A percentile compares a stretch with the other conserved stretches of the same genome.
These are phyloP conservation scores for Lentinus brumalis DNA, from an alignment of 768 basidiomycete genomes.

Conservation along the genomic window DNA sequence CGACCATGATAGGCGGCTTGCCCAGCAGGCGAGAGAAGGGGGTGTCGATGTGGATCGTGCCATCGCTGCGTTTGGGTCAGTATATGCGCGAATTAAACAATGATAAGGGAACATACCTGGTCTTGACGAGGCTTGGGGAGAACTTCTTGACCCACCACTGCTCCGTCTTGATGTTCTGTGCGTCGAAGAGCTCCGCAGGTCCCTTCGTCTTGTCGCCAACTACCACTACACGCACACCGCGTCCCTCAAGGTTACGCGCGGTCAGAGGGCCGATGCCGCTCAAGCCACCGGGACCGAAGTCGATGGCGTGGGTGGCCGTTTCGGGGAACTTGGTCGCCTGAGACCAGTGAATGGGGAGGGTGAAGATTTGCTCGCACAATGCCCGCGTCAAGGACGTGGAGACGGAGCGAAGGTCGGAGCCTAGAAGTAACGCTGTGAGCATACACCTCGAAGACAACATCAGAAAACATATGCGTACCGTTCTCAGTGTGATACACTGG, in stretches of 20 bases:
- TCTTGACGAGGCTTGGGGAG: conserved; percentile 83
- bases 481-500: conserved; percentile 92
- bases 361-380: conserved; percentile 93
- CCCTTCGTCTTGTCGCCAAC: conserved; percentile 90
- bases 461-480: conserved; percentile 55
- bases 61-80: conserved; percentile 64
- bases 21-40: conserved; percentile 95
- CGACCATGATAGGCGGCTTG: conserved; percentile 99
- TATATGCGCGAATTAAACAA: not conserved
- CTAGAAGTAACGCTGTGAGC: conserved; percentile 42
- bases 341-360: conserved; percentile 88
- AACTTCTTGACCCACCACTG: conserved; percentile 92
- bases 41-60: conserved; percentile 89
- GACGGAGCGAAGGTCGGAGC: conserved; percentile 77
- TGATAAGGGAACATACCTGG: conserved; percentile 56
- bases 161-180: conserved; percentile 67
- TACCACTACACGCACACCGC: conserved; percentile 88
- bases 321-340: conserved; percentile 89
- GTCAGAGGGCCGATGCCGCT: conserved; percentile 94
- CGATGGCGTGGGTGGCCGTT: conserved; percentile 90
- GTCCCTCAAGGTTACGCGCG: conserved; percentile 87
- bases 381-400: conserved; percentile 80
- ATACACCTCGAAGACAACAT: conserved; percentile 3
- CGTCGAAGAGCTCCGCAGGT: conserved; percentile 81
- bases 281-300: conserved; percentile 94